Percentiles rank a stretch among this genome's conserved stretches.
phyloP scores from a whole-genome alignment of 1,284 basidiomycete genomes.

The Malassezia brasiliensis region DNA sequence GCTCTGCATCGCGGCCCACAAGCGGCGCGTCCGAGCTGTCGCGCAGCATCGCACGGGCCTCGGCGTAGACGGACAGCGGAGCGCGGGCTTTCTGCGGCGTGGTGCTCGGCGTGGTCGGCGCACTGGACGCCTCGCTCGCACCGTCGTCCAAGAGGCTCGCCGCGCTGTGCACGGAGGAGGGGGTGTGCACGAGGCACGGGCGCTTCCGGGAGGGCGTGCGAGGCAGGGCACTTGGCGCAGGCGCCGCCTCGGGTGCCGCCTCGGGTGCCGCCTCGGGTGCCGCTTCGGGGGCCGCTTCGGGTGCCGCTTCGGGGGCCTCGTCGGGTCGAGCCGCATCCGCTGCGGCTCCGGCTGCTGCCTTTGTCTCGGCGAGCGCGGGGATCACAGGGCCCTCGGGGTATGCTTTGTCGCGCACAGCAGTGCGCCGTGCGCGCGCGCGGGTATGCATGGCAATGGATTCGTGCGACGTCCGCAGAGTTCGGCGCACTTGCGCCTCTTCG shows the following conservation, averaged over 20 bases:
- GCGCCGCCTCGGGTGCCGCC: no score
- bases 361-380: no score
- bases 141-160: neutral
- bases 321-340: no score
- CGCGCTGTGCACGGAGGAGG: neutral
- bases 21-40: slow-evolving; percentile 25
- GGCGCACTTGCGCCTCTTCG: slow-evolving; percentile 17
- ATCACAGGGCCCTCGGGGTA: no score
- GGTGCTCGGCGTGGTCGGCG: slow-evolving; percentile 11
- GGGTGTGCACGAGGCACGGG: neutral
- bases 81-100: neutral
- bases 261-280: no score
- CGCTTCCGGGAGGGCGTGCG: neutral
- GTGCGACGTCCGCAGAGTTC: neutral
- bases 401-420: neutral
- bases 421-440: slow-evolving; percentile 2
- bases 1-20: slow-evolving; percentile 43
- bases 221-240: neutral
- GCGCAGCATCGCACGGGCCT: slow-evolving; percentile 47
- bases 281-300: no score
- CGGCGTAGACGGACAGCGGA: slow-evolving; percentile 35
- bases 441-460: slow-evolving; percentile 30
- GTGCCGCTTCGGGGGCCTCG: no score
- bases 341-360: no score
- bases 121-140: neutral